These are phyloP conservation scores for Jasminum sambac DNA, from an alignment of 257 asterid species.

Conservation along the genomic window DNA sequence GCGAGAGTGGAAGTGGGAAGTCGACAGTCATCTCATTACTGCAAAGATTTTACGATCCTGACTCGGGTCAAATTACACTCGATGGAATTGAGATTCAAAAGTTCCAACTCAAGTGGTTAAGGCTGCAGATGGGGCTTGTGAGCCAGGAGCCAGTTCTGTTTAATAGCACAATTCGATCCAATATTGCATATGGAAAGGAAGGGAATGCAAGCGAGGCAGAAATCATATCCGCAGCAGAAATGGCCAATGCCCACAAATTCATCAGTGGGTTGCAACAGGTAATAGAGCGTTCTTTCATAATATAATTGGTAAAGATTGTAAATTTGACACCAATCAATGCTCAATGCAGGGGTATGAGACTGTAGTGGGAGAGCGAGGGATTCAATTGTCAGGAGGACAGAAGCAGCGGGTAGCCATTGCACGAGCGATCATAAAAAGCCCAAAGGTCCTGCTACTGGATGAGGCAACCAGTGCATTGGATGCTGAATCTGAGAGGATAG, in stretches of 20 bases:
- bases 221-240: slow-evolving; percentile 68
- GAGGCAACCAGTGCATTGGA: slow-evolving; percentile 91
- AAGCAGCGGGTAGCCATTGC: slow-evolving; percentile 94
- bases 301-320: not conserved
- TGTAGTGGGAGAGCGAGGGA: slow-evolving; percentile 76
- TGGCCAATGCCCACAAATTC: slow-evolving; percentile 91
- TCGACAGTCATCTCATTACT: slow-evolving; percentile 74
- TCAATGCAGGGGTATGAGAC: slow-evolving; percentile 73
- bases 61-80: slow-evolving; percentile 61
- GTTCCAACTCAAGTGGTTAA: slow-evolving; percentile 77
- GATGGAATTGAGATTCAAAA: slow-evolving; percentile 80
- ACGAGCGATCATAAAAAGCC: slow-evolving; percentile 72
- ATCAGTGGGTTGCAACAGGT: slow-evolving; percentile 66
- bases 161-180: slow-evolving; percentile 77
- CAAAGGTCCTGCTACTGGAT: slow-evolving; percentile 68
- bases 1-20: slow-evolving; percentile 96
- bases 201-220: slow-evolving; percentile 83
- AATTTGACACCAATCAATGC: not conserved
- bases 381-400: slow-evolving; percentile 83
- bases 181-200: slow-evolving; percentile 78
- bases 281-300: not conserved
- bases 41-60: slow-evolving; percentile 82
- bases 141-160: slow-evolving; percentile 88
- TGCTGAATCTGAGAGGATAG: slow-evolving; percentile 79
- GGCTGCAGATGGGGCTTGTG: slow-evolving; percentile 92